These are phyloP conservation scores for Sicyos baderoa DNA, from an alignment of 306 rosid species.

Conservation along the genomic window DNA sequence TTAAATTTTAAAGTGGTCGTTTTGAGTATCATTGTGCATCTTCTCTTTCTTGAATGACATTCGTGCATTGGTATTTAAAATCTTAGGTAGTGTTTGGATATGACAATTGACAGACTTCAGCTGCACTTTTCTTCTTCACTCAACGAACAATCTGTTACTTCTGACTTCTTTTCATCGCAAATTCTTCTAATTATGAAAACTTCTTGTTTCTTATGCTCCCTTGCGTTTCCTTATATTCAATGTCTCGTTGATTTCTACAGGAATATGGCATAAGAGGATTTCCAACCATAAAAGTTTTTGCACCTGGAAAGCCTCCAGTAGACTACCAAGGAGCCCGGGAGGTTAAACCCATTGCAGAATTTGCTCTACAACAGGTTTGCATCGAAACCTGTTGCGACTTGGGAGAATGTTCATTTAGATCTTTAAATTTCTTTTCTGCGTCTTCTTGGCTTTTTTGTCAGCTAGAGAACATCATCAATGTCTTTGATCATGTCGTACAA, in stretches of 20 bases:
- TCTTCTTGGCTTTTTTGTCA: background rate
- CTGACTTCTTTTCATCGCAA: slow-evolving; percentile 2
- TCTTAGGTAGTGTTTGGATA: background rate
- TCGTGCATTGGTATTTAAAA: background rate
- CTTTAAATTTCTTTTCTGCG: background rate
- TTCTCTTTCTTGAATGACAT: slow-evolving; percentile 9
- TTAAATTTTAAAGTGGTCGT: background rate
- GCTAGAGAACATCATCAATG: background rate
- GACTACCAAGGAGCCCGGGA: slow-evolving; percentile 98
- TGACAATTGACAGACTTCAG: background rate
- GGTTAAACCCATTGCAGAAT: slow-evolving; percentile 80
- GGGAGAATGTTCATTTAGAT: background rate
- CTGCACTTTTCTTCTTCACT: background rate
- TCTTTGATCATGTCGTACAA: background rate
- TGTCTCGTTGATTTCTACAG: slow-evolving; percentile 30
- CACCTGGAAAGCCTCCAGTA: slow-evolving; percentile 73
- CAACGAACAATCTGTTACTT: background rate
- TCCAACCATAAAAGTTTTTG: slow-evolving; percentile 89
- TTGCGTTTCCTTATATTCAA: background rate
- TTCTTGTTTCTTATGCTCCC: background rate
- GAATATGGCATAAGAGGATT: slow-evolving; percentile 88
- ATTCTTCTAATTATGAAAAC: background rate
- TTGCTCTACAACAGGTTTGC: slow-evolving; percentile 79
- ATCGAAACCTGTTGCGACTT: background rate
- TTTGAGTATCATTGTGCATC: background rate